Evolutionary conservation across 306 rosid genomes (phyloP), one percentile per base, ranked within the genome.

Genomic region (Urtica urens): DNA sequence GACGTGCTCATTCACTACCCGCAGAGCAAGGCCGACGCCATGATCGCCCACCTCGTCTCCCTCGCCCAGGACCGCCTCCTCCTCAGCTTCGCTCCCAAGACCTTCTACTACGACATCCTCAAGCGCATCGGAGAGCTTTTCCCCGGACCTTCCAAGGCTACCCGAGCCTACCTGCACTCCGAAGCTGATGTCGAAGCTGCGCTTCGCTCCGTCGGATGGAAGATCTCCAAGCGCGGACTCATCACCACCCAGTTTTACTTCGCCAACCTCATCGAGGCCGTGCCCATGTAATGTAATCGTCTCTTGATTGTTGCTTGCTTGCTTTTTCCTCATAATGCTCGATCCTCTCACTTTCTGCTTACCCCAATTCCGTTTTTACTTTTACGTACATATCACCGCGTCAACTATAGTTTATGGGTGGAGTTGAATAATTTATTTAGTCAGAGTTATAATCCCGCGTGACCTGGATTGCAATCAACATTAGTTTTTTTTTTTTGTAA

Each of bases 81-180:
- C 64, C 66, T 90, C 48, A 90, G 99, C 58, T 90, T 90, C 63
- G 99, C 95, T 0, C 99, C 99, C 1, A 90, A 81, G 69, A 90
- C 95, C 16, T 72, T 85, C 27, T 90, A 77, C 57, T 81, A 85
- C 37, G 81, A 75, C 68, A 28, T 86, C 18, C 63, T 90, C 17
- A 90, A 90, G 83, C 77, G 99, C 72, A 58, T 81, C 57, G 94
- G 99, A 55, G 95, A 90, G 87, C 54, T 90, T 65, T 90, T 90
- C 68, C 95, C 99, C 0, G 95, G 99, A 29, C 95, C 99, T 59
- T 90, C 95, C 1, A 90, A 85, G 78, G 99, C 95, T 25, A 90
- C 94, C 0, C 77, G 95, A 61, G 95, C 99, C 14, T 90, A 90
- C 67, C 94, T 90, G 41, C 99, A 90, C 41, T 59, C 95, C 0